Evolutionary conservation across 1,139 yeast genomes (phyloP).

Genomic region (Debaryomyces coudertii): DNA sequence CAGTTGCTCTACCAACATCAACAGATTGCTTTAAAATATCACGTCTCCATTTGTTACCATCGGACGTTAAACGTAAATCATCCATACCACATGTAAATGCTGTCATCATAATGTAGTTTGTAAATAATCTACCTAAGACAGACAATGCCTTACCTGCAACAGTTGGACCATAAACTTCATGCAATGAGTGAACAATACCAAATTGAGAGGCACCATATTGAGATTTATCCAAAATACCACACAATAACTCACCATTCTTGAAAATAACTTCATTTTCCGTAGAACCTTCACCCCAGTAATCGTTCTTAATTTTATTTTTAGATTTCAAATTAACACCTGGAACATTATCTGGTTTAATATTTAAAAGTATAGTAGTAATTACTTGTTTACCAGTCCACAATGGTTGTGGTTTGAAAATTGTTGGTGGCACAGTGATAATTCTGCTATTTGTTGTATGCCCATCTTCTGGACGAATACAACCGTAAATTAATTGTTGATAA

Average conservation of each 20-base stretch:
- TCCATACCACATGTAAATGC: slow-evolving; percentile 99
- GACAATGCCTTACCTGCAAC: slow-evolving; percentile 89
- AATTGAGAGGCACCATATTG: slow-evolving; percentile 98
- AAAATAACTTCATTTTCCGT: slow-evolving; percentile 84
- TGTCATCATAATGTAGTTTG: slow-evolving; percentile 87
- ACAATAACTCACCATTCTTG: slow-evolving; percentile 80
- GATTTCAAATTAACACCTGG: slow-evolving; percentile 89
- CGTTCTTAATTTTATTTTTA: slow-evolving; percentile 88
- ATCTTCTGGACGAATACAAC: slow-evolving; percentile 96
- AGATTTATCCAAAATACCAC: slow-evolving; percentile 95
- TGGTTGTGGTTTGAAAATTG: slow-evolving; percentile 82
- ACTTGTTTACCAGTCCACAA: slow-evolving; percentile 99
- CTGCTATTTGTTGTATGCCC: slow-evolving; percentile 84
- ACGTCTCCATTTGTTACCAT: slow-evolving; percentile 88
- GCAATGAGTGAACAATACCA: slow-evolving; percentile 95
- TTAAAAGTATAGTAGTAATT: slow-evolving; percentile 83
- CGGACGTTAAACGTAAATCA: slow-evolving; percentile 87
- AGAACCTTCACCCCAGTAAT: slow-evolving; percentile 90
- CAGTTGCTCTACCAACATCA: slow-evolving; percentile 88
- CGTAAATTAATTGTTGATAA: slow-evolving; percentile 92
- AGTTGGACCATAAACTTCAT: slow-evolving; percentile 91
- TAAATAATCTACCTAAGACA: slow-evolving; percentile 90
- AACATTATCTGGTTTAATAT: slow-evolving; percentile 81
- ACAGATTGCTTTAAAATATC: slow-evolving; percentile 77
- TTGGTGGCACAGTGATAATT: slow-evolving; percentile 85